A percentile compares a stretch with the other conserved stretches of the same genome.
Conservation (phyloP, 2,329 filamentous ascomycete genomes). For the Fusarium chlamydosporum region DNA sequence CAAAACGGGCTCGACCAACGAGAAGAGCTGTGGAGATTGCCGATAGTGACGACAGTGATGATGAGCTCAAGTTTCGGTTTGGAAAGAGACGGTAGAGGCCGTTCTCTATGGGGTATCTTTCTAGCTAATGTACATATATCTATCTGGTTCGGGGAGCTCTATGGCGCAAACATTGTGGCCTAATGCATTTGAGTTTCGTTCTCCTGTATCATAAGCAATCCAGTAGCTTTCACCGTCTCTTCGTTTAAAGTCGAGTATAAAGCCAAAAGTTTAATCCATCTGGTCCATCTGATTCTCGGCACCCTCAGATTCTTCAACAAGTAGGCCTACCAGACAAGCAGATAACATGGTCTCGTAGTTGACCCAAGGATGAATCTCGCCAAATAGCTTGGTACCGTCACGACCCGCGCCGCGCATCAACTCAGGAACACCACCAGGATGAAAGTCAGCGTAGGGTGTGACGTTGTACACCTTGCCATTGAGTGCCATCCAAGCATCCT, state of each 20-base stretch:
- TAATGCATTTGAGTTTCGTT: slow-evolving; percentile 18
- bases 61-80: slow-evolving; percentile 70
- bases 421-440: slow-evolving; percentile 88
- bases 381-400: slow-evolving; percentile 75
- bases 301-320: slow-evolving; percentile 69
- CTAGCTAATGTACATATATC: slow-evolving; percentile 48
- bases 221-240: slow-evolving; percentile 2
- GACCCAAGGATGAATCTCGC: slow-evolving; percentile 78
- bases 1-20: slow-evolving; percentile 54
- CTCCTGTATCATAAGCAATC: neutral
- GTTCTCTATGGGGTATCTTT: slow-evolving; percentile 53
- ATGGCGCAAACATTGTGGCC: slow-evolving; percentile 26
- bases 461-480: slow-evolving; percentile 96
- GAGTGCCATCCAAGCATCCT: slow-evolving; percentile 90
- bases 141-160: slow-evolving; percentile 35
- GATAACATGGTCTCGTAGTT: slow-evolving; percentile 79
- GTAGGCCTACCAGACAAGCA: slow-evolving; percentile 73
- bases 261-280: slow-evolving; percentile 67
- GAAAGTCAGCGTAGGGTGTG: slow-evolving; percentile 88
- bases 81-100: slow-evolving; percentile 61
- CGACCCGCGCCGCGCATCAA: slow-evolving; percentile 73
- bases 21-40: slow-evolving; percentile 55
- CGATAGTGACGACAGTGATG: slow-evolving; percentile 67
- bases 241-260: neutral
- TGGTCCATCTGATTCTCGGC: slow-evolving; percentile 66